Conservation (phyloP, 176 grass and related monocot genomes). For the Avena sativa region DNA sequence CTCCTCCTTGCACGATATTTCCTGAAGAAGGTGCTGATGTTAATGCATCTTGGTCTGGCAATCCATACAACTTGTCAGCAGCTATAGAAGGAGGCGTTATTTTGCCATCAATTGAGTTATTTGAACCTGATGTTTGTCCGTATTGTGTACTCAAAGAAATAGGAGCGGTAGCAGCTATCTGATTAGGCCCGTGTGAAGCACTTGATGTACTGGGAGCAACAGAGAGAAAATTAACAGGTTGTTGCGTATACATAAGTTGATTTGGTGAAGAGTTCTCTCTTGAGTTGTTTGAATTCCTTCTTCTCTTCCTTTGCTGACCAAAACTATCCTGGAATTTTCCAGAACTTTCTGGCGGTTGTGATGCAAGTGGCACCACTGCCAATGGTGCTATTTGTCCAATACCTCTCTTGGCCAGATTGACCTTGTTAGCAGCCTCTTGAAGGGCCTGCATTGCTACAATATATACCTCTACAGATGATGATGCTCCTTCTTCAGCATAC, state of each 20-base stretch:
- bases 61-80: slow-evolving; percentile 40
- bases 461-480: slow-evolving; percentile 67
- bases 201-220: slow-evolving; percentile 52
- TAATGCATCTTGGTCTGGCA: slow-evolving; percentile 38
- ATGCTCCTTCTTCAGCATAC: slow-evolving; percentile 67
- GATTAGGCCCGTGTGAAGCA: slow-evolving; percentile 50
- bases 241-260: slow-evolving; percentile 58
- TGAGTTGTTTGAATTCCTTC: slow-evolving; percentile 52
- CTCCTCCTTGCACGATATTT: slow-evolving; percentile 43
- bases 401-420: slow-evolving; percentile 64
- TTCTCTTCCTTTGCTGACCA: slow-evolving; percentile 54
- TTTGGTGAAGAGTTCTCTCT: slow-evolving; percentile 40
- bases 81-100: slow-evolving; percentile 27
- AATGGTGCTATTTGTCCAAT: slow-evolving; percentile 55
- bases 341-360: slow-evolving; percentile 48
- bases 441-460: slow-evolving; percentile 67
- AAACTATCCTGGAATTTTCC: slow-evolving; percentile 41
- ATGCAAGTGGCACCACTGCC: slow-evolving; percentile 63
- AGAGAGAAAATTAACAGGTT: slow-evolving; percentile 52
- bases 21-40: slow-evolving; percentile 32
- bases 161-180: slow-evolving; percentile 47
- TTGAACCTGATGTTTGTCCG: slow-evolving; percentile 48
- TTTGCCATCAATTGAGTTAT: slow-evolving; percentile 44
- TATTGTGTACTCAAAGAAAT: slow-evolving; percentile 45
- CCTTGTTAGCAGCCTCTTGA: slow-evolving; percentile 68